Evolutionary conservation across 2,329 filamentous ascomycete species (phyloP), one percentile per base, ranked within the genome.

Genomic region (Verticillium tricorpus): DNA sequence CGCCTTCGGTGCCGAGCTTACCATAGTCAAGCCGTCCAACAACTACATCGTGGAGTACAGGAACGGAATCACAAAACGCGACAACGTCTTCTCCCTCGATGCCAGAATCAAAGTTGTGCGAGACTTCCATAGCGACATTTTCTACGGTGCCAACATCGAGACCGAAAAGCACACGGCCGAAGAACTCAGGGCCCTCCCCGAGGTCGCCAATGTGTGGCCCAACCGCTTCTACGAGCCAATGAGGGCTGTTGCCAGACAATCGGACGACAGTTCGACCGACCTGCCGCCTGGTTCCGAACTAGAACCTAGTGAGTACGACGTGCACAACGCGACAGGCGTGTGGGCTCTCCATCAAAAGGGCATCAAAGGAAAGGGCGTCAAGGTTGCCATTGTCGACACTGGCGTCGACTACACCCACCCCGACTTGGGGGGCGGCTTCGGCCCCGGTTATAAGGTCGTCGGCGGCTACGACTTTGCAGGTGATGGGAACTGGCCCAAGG

Each of bases 371-470:
- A 74, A 73, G 40, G 76, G 75, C 2, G 73, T 70, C 5, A 78
- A 71, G 35, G 64, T 78, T 37, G 76, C 75, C 8, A 70, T 78
- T 28, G 71, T 78, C 32, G 77, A 78, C 57, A 77, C 73, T 1
- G 77, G 77, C 0, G 68, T 78, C 19, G 74, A 77, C 60, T 78
- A 78, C 58, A 72, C 70, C 2, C 77, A 78, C 57, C 65, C 70
- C 58, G 73, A 66, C 63, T 57, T 66, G 1, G 64, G 64, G 6
- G 50, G 52, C 3, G 64, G 64, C 9, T 63, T 64, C 31, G 63
- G 63, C 1, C 34, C 40, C 4, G 59, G 63, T 1, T 66, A 58
- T 61, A 66, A 69, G 32, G 66, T 72, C 17, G 59, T 63, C 1
- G 22, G 62, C 15, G 69, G 69, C 31, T 63, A 63, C 9, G 69